A percentile compares a stretch with the other conserved stretches of the same genome.
Conservation (phyloP, 257 asterid species). For the Fraxinus quadrangulata region DNA sequence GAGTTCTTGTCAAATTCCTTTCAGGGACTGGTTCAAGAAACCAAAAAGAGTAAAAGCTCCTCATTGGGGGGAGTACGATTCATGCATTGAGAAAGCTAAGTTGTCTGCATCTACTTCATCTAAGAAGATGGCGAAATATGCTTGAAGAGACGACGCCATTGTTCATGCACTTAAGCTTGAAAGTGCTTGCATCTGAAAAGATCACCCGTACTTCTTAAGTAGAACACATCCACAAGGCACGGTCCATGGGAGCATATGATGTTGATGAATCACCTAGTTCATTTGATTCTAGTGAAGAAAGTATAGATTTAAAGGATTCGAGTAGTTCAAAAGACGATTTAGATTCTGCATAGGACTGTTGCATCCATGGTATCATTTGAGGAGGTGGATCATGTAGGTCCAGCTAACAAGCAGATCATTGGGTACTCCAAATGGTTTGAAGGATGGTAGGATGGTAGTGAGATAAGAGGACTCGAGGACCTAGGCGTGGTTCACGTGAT, state of each 20-base stretch:
- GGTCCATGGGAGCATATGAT: constrained; percentile 21
- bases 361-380: no score
- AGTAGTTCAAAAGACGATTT: constrained; percentile 16
- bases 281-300: constrained; percentile 39
- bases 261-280: constrained; percentile 36
- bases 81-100: constrained; percentile 71
- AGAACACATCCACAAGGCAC: constrained; percentile 28
- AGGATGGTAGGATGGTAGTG: constrained; percentile 38
- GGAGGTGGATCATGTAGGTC: no score
- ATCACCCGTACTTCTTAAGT: constrained; percentile 25
- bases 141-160: constrained; percentile 63
- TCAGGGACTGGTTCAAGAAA: constrained; percentile 77
- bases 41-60: constrained; percentile 81
- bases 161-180: constrained; percentile 63
- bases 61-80: constrained; percentile 80
- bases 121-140: constrained; percentile 50
- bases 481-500: constrained; percentile 42
- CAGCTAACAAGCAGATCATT: no score
- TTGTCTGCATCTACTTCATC: constrained; percentile 39
- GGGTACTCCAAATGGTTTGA: no score
- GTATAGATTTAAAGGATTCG: constrained; percentile 34
- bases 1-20: no score
- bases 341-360: constrained; percentile 42
- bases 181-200: constrained; percentile 52
- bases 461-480: constrained; percentile 75